Percentiles rank a stretch among this genome's conserved stretches.
Conservation (phyloP, 1,284 basidiomycete genomes). For the Neotropicomus parvogracilis region DNA sequence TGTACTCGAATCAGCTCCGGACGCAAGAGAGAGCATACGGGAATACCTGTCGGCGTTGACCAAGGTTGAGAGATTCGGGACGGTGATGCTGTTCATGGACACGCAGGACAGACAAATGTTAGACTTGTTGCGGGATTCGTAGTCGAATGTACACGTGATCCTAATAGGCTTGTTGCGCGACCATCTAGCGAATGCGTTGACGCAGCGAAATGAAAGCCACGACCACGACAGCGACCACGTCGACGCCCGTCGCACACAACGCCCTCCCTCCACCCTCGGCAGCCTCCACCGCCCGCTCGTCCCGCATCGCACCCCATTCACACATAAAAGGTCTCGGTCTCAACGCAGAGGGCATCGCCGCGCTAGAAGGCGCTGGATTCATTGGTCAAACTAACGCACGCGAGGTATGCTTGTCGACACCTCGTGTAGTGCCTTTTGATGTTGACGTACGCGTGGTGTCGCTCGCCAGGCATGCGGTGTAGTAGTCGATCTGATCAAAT, state of each 20-base stretch:
- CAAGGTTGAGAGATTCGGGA: slow-evolving; percentile 57
- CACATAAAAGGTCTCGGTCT: slow-evolving; percentile 97
- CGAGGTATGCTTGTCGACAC: slow-evolving; percentile 55
- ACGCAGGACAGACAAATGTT: slow-evolving; percentile 46
- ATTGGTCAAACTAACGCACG: slow-evolving; percentile 88
- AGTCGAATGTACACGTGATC: no score
- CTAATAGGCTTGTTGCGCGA: no score
- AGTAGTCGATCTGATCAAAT: slow-evolving; percentile 87
- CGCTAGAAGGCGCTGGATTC: slow-evolving; percentile 78
- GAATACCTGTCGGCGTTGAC: slow-evolving; percentile 52
- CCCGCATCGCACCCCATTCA: slow-evolving; percentile 88
- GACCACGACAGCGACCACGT: slow-evolving; percentile 35
- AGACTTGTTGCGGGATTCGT: slow-evolving; percentile 34
- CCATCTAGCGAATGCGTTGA: not conserved
- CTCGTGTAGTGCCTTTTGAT: no score
- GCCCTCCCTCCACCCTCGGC: slow-evolving; percentile 65
- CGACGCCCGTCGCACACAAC: slow-evolving; percentile 65
- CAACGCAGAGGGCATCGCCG: slow-evolving; percentile 79
- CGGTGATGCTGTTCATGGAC: slow-evolving; percentile 60
- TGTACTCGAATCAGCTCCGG: slow-evolving; percentile 30
- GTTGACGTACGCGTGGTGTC: not conserved
- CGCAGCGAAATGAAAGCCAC: slow-evolving; percentile 33
- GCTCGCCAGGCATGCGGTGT: slow-evolving; percentile 79
- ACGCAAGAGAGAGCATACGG: slow-evolving; percentile 30
- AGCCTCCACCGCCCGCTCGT: slow-evolving; percentile 62